These are phyloP conservation scores for Fennellomyces sp. DNA, from an alignment of 371 early-diverging fungal genomes.

Conservation along the genomic window DNA sequence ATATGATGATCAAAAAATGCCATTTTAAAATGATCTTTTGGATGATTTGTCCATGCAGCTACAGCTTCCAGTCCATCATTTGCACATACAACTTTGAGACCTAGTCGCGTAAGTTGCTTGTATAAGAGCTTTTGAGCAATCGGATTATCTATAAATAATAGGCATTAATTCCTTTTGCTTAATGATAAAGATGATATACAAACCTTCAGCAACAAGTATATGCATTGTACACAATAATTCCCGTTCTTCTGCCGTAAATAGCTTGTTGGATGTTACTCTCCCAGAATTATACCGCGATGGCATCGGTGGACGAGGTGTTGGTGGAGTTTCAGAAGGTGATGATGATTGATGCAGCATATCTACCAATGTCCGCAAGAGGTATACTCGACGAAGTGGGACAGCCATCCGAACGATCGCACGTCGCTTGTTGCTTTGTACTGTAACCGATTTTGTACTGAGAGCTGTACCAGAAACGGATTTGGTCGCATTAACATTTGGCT, in stretches of 20 bases:
- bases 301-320: not conserved
- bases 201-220: constrained; percentile 49
- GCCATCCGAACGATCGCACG: constrained; percentile 47
- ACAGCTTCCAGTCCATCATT: constrained; percentile 49
- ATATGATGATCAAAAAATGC: constrained; percentile 58
- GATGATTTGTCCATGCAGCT: constrained; percentile 32
- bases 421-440: constrained; percentile 12
- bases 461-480: not conserved
- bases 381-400: constrained; percentile 53
- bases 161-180: too few species aligned
- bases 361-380: constrained; percentile 40
- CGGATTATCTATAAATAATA: constrained; percentile 43
- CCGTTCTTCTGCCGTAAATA: constrained; percentile 33
- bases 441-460: not conserved
- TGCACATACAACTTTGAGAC: constrained; percentile 44
- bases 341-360: constrained; percentile 21
- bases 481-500: too few species aligned
- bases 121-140: constrained; percentile 48
- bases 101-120: too few species aligned
- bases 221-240: constrained; percentile 29
- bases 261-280: too few species aligned
- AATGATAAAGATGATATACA: too few species aligned
- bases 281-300: too few species aligned
- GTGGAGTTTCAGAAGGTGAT: not conserved
- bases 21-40: constrained; percentile 30